Conservation (phyloP, 179 eudicot species). For the Silene vulgaris region DNA sequence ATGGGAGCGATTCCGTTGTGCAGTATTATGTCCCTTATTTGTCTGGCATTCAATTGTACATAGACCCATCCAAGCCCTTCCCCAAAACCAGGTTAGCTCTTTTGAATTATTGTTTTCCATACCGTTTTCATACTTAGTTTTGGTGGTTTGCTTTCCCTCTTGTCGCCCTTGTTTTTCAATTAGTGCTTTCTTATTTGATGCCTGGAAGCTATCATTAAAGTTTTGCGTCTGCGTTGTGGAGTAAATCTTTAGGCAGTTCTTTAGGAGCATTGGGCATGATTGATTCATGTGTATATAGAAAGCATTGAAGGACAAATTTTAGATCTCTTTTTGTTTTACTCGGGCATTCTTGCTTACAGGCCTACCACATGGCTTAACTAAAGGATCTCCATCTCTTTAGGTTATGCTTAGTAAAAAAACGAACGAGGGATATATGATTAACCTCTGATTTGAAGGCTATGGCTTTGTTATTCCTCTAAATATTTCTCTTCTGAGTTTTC, state of each 20-base stretch:
- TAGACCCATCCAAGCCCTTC: constrained; percentile 35
- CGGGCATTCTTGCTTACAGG: too few species aligned
- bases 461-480: too few species aligned
- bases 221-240: not conserved
- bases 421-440: too few species aligned
- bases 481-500: too few species aligned
- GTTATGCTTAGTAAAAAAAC: too few species aligned
- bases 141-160: not conserved
- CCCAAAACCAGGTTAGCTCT: constrained; percentile 37
- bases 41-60: constrained; percentile 46
- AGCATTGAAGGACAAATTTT: not conserved
- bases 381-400: not conserved
- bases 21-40: constrained; percentile 46
- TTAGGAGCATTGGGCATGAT: not conserved
- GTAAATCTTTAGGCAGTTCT: not conserved
- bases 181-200: not conserved
- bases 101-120: not conserved
- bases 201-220: too few species aligned
- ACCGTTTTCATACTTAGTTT: constrained; percentile 11
- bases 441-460: too few species aligned
- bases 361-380: not conserved
- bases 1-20: constrained; percentile 42
- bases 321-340: not conserved
- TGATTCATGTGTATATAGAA: not conserved
- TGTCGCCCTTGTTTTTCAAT: not conserved